Evolutionary conservation across 768 basidiomycete genomes (phyloP), one percentile per base, ranked within the genome.

Genomic region (Leccinum barrowsii): DNA sequence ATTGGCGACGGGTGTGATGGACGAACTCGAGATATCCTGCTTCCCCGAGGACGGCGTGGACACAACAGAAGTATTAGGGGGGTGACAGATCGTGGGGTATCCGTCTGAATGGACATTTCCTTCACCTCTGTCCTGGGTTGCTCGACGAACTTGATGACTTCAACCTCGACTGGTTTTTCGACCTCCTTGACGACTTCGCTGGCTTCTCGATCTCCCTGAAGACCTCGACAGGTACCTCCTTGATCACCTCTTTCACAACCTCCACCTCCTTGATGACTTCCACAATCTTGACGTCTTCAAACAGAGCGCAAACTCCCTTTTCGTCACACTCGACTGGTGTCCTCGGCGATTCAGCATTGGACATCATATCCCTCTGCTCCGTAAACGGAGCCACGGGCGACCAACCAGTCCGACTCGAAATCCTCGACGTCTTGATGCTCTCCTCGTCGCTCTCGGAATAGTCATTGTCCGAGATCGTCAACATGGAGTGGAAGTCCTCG

Each of bases 81-180:
- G n/a, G 71, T 61, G 21, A 65, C 52, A 15, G 73, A 71, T 34
- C 66, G 59, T 22, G 73, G 68, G 52, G 80, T 80, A 60, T 94
- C 92, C 1, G 91, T 94, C 75, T 94, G 91, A 32, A 86, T 84
- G 3, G 85, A 88, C 59, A 85, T 89, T 65, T 94, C 91, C 67
- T 78, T 85, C 32, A 82, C 73, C 63, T 90, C 86, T 0, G 85
- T 82, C 68, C 85, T 88, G 13, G 82, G 83, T n/a, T 72, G 72
- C 7, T 72, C 71, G 11, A 64, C 28, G 21, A 64, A 65, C 46
- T 65, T 65, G 56, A 34, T 63, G 58, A 67, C 66, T 37, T 65
- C 61, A 7, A 62, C 47, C 56, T 70, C 69, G 30, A 69, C 28
- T 1, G 57, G 64, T 13, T 61, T 61, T 55, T 71, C 69, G 0